Evolutionary conservation across 2,329 filamentous ascomycete species (phyloP), one percentile per base, ranked within the genome.

Genomic region (Exophiala spinifera): DNA sequence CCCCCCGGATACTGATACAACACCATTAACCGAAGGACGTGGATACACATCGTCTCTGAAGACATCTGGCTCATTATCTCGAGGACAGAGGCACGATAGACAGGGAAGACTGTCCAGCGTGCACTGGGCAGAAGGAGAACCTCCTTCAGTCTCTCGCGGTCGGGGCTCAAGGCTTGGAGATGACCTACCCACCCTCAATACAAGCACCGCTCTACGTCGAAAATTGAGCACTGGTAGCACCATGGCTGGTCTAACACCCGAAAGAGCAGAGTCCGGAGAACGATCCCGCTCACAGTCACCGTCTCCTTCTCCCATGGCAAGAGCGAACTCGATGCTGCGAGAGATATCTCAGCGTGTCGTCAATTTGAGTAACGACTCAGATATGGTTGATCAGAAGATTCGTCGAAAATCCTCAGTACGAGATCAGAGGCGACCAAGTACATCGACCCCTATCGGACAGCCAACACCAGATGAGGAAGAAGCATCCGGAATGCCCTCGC

Each of bases 331-430:
- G 7, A 89, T 91, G 64, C 83, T 91, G 71, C 82, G 87, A 60
- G 84, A 84, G 62, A 95, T 99, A 84, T 97, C 95, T 28, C 91
- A 96, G 74, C 89, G 94, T 76, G 91, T 99, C 52, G 94, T 99
- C 66, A 97, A 97, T 67, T 82, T 99, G 64, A 96, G 91, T 72
- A 95, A 95, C 67, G 94, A 97, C 66, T 87, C 86, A 3, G 89
- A 96, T 64, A 75, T 89, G 17, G 78, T 91, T 14, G 90, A 96
- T 68, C 84, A 87, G 59, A 84, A 82, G 48, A 79, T 85, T 20
- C 79, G 83, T 39, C 79, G 83, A 45, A 76, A 85, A 75, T 69
- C 86, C 14, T 59, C 61, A 20, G 40, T 65, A 33, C 51, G 55
- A 33, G 54, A 59, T 11, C 40, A 54, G 25, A 37, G 62, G 33